phyloP scores from a whole-genome alignment of 768 basidiomycete species.

The Crassisporium funariophilum region DNA sequence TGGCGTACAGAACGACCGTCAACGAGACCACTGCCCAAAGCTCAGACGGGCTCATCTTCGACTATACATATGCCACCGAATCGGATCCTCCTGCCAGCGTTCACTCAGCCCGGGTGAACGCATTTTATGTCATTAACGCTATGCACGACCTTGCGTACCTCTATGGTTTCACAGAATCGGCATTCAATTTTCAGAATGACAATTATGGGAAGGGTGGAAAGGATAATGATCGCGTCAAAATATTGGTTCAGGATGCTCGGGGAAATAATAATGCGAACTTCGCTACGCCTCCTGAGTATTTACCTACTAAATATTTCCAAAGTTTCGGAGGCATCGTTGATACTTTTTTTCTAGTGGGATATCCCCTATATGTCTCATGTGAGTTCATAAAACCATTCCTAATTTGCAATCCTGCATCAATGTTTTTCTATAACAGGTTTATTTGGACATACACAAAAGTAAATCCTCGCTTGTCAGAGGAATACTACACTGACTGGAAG shows the following conservation, averaged over 20 bases:
- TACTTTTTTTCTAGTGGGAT: slow-evolving; percentile 29
- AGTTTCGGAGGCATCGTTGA: background rate
- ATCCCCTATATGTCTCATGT: slow-evolving; percentile 35
- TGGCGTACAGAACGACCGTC: slow-evolving; percentile 29
- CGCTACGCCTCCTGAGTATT: slow-evolving; percentile 45
- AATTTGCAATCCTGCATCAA: slow-evolving; percentile 18
- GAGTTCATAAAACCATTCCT: slow-evolving; percentile 30
- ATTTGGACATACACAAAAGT: background rate
- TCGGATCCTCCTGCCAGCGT: slow-evolving; percentile 41
- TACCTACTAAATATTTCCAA: background rate
- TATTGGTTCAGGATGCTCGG: slow-evolving; percentile 53
- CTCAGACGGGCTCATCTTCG: slow-evolving; percentile 35
- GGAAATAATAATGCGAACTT: slow-evolving; percentile 49
- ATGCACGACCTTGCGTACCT: slow-evolving; percentile 47
- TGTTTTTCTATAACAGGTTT: background rate
- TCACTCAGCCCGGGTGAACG: slow-evolving; percentile 51
- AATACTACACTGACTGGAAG: background rate
- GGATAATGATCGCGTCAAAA: slow-evolving; percentile 53
- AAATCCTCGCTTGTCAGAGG: background rate
- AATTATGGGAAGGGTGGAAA: slow-evolving; percentile 57
- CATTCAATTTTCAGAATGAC: slow-evolving; percentile 51
- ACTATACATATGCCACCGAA: slow-evolving; percentile 32
- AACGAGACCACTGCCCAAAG: slow-evolving; percentile 36
- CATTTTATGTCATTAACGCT: slow-evolving; percentile 58
- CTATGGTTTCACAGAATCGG: slow-evolving; percentile 56